Conservation (phyloP, 768 basidiomycete species). For the Macrolepiota albuminosa region DNA sequence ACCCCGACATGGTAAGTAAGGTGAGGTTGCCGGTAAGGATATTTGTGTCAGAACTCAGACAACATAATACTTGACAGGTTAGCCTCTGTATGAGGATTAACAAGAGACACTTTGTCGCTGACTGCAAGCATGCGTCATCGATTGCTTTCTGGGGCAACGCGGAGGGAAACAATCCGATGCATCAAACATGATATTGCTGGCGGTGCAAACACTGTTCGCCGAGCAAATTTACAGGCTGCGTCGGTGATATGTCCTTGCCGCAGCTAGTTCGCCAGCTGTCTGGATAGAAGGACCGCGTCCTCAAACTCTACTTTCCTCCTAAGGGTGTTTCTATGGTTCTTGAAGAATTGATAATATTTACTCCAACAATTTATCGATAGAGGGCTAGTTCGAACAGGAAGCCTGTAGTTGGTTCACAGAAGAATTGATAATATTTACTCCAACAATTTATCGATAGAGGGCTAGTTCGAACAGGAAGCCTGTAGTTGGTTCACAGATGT, state of each 20-base stretch:
- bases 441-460: too few species aligned
- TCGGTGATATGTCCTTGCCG: constrained; percentile 10
- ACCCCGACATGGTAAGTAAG: background rate
- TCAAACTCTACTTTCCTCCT: background rate
- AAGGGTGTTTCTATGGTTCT: too few species aligned
- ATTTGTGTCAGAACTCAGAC: too few species aligned
- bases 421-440: too few species aligned
- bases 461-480: too few species aligned
- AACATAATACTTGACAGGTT: constrained; percentile 9
- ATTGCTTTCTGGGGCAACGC: background rate
- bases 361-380: too few species aligned
- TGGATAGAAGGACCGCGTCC: background rate
- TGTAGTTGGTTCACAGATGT: too few species aligned
- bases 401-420: too few species aligned
- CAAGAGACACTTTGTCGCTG: background rate
- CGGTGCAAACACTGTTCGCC: constrained; percentile 4
- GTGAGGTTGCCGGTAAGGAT: background rate
- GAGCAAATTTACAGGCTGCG: constrained; percentile 9
- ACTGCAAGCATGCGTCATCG: background rate
- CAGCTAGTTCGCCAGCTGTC: too few species aligned
- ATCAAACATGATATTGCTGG: constrained; percentile 9
- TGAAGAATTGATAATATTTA: too few species aligned
- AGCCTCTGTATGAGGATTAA: background rate
- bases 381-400: too few species aligned
- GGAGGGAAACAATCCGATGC: background rate